phyloP scores from a whole-genome alignment of 495 filamentous ascomycete genomes.

The Acidomyces sp. region DNA sequence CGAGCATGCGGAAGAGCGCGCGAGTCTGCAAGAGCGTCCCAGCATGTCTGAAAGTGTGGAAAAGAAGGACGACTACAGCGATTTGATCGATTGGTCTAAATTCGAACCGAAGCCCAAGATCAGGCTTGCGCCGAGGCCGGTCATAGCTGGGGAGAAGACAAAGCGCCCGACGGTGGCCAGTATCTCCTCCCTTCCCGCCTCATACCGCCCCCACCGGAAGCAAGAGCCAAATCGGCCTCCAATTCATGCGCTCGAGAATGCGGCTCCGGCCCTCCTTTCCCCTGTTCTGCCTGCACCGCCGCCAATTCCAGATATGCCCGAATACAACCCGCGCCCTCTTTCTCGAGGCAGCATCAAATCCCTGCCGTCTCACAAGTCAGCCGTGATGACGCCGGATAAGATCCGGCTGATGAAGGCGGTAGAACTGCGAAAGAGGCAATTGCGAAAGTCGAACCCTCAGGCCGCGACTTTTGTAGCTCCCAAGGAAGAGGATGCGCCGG shows the following conservation, averaged over 20 bases:
- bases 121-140: constrained; percentile 68
- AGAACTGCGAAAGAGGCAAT: constrained; percentile 68
- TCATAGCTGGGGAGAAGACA: constrained; percentile 10
- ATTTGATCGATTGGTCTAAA: constrained; percentile 17
- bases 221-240: constrained; percentile 21
- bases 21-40: constrained; percentile 44
- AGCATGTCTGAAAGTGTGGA: constrained; percentile 49
- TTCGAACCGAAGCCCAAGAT: constrained; percentile 53
- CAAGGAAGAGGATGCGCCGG: constrained; percentile 11
- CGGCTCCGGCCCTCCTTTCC: not conserved
- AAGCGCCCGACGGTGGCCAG: constrained; percentile 11
- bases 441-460: constrained; percentile 17
- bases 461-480: constrained; percentile 5
- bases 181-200: constrained; percentile 11
- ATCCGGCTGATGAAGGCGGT: constrained; percentile 85
- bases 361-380: constrained; percentile 39
- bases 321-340: constrained; percentile 36
- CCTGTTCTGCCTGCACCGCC: constrained; percentile 26
- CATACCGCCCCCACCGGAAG: constrained; percentile 13
- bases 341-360: constrained; percentile 37
- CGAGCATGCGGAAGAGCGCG: constrained; percentile 3
- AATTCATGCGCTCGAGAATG: constrained; percentile 21
- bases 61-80: constrained; percentile 28
- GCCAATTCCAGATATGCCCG: constrained; percentile 26
- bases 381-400: constrained; percentile 74